Percentiles rank a stretch among this genome's conserved stretches.
Conservation (phyloP, 2,329 filamentous ascomycete species). For the Daldinia eschscholtzii region DNA sequence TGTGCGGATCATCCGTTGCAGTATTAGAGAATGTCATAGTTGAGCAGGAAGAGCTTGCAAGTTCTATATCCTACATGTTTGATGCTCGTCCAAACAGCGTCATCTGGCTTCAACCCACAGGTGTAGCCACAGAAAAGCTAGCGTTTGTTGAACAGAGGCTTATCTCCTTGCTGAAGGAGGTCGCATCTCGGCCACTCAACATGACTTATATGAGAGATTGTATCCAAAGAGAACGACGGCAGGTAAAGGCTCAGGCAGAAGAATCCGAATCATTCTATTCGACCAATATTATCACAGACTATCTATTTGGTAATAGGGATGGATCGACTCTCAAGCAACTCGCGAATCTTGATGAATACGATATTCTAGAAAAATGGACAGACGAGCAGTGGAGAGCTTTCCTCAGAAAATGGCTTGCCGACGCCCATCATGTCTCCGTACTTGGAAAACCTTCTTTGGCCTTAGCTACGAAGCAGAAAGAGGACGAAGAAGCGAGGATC, state of each 20-base stretch:
- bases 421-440: constrained; percentile 88
- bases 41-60: constrained; percentile 91
- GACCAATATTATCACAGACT: constrained; percentile 89
- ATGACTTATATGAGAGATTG: constrained; percentile 93
- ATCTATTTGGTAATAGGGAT: constrained; percentile 88
- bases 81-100: constrained; percentile 85
- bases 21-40: constrained; percentile 92
- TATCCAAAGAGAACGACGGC: constrained; percentile 82
- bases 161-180: constrained; percentile 84
- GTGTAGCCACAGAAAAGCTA: constrained; percentile 88
- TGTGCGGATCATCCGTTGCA: constrained; percentile 93
- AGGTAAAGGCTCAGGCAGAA: constrained; percentile 87
- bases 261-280: constrained; percentile 84
- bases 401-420: constrained; percentile 84
- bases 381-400: constrained; percentile 88
- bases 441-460: constrained; percentile 87
- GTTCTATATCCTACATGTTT: constrained; percentile 82
- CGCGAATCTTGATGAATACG: constrained; percentile 69
- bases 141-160: constrained; percentile 86
- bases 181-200: constrained; percentile 83
- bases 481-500: constrained; percentile 82
- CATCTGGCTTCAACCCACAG: constrained; percentile 87
- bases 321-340: constrained; percentile 79
- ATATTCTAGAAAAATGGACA: constrained; percentile 80
- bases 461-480: constrained; percentile 83